Percentiles rank a stretch among this genome's conserved stretches.
Conservation (phyloP, 2,329 filamentous ascomycete genomes). For the Thielaviopsis musarum region DNA sequence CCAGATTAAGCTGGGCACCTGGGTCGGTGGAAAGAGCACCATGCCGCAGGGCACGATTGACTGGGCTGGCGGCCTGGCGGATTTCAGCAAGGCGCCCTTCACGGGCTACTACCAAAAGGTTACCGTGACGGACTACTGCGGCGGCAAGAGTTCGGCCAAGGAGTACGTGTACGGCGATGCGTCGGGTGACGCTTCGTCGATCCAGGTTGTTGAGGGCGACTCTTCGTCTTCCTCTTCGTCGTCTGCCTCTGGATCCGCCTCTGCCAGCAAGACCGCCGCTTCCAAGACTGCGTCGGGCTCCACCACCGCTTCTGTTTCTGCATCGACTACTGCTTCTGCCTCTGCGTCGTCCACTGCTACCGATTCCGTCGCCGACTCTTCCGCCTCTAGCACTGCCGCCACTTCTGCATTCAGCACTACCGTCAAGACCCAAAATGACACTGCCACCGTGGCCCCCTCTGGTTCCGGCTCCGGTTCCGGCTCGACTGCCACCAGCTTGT, state of each 20-base stretch:
- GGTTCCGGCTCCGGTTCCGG: neutral
- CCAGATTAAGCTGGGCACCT: slow-evolving; percentile 45
- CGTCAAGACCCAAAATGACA: neutral
- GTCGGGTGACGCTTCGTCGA: slow-evolving; percentile 32
- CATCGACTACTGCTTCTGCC: neutral
- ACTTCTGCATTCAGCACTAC: neutral
- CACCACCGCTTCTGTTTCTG: neutral
- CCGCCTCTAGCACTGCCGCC: neutral
- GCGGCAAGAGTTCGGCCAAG: slow-evolving; percentile 25
- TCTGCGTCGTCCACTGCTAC: neutral
- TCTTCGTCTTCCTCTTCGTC: neutral
- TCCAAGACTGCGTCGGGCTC: slow-evolving; percentile 4
- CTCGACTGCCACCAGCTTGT: neutral
- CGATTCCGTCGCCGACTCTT: neutral
- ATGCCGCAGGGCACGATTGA: slow-evolving; percentile 40
- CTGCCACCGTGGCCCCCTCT: neutral
- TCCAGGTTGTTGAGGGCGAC: slow-evolving; percentile 29
- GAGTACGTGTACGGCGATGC: slow-evolving; percentile 36
- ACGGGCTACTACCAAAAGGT: slow-evolving; percentile 39
- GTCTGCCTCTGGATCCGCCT: slow-evolving; percentile 9
- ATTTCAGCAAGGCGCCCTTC: slow-evolving; percentile 36
- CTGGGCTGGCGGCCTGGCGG: slow-evolving; percentile 51
- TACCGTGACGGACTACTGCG: slow-evolving; percentile 36
- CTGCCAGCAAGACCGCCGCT: slow-evolving; percentile 16
- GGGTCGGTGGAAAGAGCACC: slow-evolving; percentile 31